Base-by-base conservation (phyloP, 768 basidiomycete species). In the Termitomyces sp. region DNA sequence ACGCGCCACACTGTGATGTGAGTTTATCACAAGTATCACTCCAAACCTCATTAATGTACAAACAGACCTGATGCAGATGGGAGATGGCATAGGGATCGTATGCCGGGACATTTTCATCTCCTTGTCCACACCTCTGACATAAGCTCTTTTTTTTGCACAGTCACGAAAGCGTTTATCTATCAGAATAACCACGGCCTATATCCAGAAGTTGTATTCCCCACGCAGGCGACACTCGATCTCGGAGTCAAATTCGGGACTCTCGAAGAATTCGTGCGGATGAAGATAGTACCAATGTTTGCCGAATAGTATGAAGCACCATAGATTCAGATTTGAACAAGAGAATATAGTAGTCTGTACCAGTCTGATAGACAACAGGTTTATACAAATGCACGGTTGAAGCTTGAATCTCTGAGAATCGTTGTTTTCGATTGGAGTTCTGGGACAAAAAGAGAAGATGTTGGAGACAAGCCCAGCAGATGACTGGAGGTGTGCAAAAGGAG, bases 151-250 rank as follows among this genome's bases (percentile, higher is more conserved):
- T 20, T 35, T n/a, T 16, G 14, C 16, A 4, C 36, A 63, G 63
- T 63, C 48, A 58, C 60, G n/a, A 56, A 59, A 14, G 60, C 60
- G 5, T 61, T 64, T 32, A 57, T 59, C 41, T 61, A 64, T 41
- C 62, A 63, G 55, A 43, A 63, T 7, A 49, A 63, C 41, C 60
- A 64, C 50, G 57, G 60, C 14, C 55, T 62, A 4, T 64, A 61
- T 50, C 57, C 60, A 14, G 43, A 47, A 2, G 30, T 52, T n/a
- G 35, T 46, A 1, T 59, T 64, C 20, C 61, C 61, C 10, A 56
- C 55, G 9, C 41, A 50, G 38, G 16, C 38, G 14, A 53, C 59
- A 16, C 55, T 47, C 12, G 55, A 56, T 55, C 47, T 64, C 5
- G 63, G 61, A 23, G 50, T 64, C 8, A 38, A 59, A 44, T 59